Evolutionary conservation across 169 alveolate genomes (phyloP).

Genomic region (Eimeria tenella): DNA sequence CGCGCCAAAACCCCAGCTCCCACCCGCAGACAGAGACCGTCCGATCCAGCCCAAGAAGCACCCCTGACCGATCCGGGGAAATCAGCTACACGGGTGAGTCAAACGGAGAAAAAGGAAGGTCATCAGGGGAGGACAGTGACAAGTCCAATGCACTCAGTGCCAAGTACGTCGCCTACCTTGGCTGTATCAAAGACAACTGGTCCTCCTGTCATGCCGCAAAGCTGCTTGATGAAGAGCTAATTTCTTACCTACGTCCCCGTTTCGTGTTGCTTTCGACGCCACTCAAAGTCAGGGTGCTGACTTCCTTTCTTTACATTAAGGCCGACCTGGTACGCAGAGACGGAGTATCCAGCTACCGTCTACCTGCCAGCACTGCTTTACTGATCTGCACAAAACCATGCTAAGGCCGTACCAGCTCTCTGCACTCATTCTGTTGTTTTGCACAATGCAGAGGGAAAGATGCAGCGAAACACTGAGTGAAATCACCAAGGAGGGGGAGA

Average conservation of each 20-base stretch:
- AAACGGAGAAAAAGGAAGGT: not conserved
- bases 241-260: slow-evolving; percentile 87
- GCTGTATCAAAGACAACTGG: slow-evolving; percentile 88
- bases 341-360: not conserved
- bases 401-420: not conserved
- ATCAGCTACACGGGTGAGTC: not conserved
- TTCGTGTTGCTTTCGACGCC: slow-evolving; percentile 89
- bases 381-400: no score
- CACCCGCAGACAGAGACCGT: not conserved
- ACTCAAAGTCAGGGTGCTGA: slow-evolving; percentile 88
- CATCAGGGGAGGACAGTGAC: not conserved
- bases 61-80: not conserved
- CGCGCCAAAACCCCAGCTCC: not conserved
- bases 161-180: slow-evolving; percentile 78
- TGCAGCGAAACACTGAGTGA: slow-evolving; percentile 71
- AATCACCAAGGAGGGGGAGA: slow-evolving; percentile 88
- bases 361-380: not conserved
- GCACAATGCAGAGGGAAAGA: slow-evolving; percentile 53
- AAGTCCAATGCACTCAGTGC: slow-evolving; percentile 59
- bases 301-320: slow-evolving; percentile 86
- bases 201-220: slow-evolving; percentile 90
- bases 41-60: not conserved
- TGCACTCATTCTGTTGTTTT: not conserved
- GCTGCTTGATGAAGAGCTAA: slow-evolving; percentile 84
- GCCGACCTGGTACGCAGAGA: slow-evolving; percentile 84